phyloP scores from a whole-genome alignment of 345 rosid species.

The Salix dunnii region DNA sequence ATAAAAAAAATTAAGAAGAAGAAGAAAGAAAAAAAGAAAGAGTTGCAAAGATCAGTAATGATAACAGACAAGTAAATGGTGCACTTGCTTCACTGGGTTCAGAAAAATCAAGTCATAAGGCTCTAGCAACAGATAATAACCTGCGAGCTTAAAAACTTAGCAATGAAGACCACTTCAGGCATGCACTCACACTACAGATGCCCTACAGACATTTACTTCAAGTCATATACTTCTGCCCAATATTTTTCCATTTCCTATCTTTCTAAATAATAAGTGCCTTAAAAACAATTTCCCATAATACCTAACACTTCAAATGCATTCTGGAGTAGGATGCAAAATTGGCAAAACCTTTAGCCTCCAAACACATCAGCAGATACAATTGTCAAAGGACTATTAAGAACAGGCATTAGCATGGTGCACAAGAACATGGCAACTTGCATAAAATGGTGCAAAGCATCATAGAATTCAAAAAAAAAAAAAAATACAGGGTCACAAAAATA shows the following conservation, averaged over 20 bases:
- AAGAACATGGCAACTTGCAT: neutral
- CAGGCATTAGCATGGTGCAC: neutral
- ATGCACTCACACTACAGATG: neutral
- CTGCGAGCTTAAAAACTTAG: neutral
- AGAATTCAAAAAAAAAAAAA: neutral
- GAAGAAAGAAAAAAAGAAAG: neutral
- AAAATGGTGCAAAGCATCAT: neutral
- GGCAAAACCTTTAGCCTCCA: neutral
- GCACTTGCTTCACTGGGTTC: neutral
- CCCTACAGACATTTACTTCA: neutral
- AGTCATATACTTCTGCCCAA: neutral
- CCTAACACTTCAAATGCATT: neutral
- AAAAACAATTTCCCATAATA: neutral
- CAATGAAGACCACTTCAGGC: neutral
- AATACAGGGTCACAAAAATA: neutral
- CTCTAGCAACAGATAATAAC: neutral
- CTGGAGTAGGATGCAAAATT: neutral
- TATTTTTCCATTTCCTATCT: neutral
- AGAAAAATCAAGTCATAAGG: neutral
- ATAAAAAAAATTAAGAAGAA: neutral
- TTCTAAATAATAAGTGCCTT: conserved; percentile 3
- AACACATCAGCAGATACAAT: neutral
- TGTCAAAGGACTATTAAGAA: neutral
- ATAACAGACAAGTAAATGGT: neutral
- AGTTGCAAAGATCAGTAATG: neutral